Evolutionary conservation across 495 filamentous ascomycete genomes (phyloP), one percentile per base, ranked within the genome.

Genomic region (Podospora fimiseda): DNA sequence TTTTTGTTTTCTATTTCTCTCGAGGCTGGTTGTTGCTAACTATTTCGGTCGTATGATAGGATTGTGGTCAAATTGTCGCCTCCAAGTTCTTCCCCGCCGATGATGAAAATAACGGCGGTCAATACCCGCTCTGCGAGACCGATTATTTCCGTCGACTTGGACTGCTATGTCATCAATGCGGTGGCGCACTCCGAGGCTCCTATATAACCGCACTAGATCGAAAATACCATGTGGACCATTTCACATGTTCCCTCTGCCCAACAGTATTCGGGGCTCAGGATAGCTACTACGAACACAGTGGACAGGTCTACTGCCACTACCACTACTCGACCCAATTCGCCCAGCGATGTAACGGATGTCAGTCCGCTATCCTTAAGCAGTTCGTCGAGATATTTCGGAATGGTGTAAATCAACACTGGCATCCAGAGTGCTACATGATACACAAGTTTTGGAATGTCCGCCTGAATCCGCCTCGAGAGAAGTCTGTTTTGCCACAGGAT

Each of bases 371-470:
- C 51, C 76, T 99, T 18, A 99, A 99, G 70, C 94, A 99, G 64
- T 99, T 99, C 62, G 94, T 99, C 21, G 93, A 99, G 69, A 96
- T 99, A 54, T 97, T 90, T 70, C 83, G 94, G 45, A 96, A 97
- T 67, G 92, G 93, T 0, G 84, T 94, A 64, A 95, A 97, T 63
- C 94, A 99, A 65, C 94, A 99, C 61, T 99, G 94, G 94, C 94
- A 99, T 64, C 94, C 94, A 2, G 94, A 99, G 67, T 99, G 94
- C 69, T 99, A 99, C 67, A 99, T 97, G 93, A 99, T 99, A 40
- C 94, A 99, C 70, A 99, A 99, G 65, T 99, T 97, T 72, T 99
- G 94, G 94, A 99, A 96, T 65, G 94, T 99, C 37, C 83, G 92
- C 20, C 78, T 99, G 13, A 74, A 72, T 11, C 69, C 73, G 4